Evolutionary conservation across 805 yeast genomes (phyloP).

Genomic region (Komagataella populi): DNA sequence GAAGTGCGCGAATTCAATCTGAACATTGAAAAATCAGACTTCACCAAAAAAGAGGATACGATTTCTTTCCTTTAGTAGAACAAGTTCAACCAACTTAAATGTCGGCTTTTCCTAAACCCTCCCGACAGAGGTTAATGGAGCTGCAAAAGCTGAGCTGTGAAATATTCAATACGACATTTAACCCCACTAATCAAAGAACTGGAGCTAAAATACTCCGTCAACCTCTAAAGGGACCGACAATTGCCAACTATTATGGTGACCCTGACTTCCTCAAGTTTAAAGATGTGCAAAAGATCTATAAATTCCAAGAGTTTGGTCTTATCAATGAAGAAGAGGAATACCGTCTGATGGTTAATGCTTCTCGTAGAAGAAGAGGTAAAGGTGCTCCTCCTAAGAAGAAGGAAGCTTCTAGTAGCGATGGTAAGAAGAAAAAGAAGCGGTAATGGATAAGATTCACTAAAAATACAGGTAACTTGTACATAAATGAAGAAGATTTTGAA

Average conservation of each 20-base stretch:
- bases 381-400: conserved; percentile 76
- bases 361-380: conserved; percentile 74
- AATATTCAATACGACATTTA: conserved; percentile 58
- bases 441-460: neutral
- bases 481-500: neutral
- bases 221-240: conserved; percentile 61
- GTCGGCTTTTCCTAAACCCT: conserved; percentile 15
- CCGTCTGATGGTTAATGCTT: conserved; percentile 49
- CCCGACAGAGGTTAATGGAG: conserved; percentile 34
- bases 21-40: neutral
- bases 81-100: neutral
- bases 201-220: conserved; percentile 60
- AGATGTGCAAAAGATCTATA: conserved; percentile 39
- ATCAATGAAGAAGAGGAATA: conserved; percentile 58
- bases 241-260: conserved; percentile 64
- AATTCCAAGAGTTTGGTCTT: conserved; percentile 32
- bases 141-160: conserved; percentile 47
- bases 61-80: neutral
- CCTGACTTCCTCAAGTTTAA: conserved; percentile 52
- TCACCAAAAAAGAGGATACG: neutral
- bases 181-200: conserved; percentile 52
- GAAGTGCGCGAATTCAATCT: neutral
- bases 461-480: neutral
- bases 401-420: conserved; percentile 25
- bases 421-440: conserved; percentile 20